These are phyloP conservation scores for Ajuga reptans DNA, from an alignment of 305 asterid species.

Conservation along the genomic window DNA sequence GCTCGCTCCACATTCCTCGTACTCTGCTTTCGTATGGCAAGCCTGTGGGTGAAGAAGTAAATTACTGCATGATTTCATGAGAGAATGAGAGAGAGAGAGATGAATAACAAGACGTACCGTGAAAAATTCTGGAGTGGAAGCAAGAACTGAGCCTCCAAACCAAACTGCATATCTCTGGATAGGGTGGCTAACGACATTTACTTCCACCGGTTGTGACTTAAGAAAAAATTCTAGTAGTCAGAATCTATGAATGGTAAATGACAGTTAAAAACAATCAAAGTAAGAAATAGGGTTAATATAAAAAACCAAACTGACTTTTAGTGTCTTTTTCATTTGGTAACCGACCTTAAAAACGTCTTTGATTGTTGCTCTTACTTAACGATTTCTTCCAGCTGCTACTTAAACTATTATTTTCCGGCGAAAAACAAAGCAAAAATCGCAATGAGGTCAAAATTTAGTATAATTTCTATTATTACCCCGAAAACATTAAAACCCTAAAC, in stretches of 20 bases:
- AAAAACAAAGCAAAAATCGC: no score
- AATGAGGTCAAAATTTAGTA: no score
- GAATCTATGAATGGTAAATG: not conserved
- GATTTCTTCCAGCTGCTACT: no score
- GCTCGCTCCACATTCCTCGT: constrained; percentile 84
- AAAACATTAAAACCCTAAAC: no score
- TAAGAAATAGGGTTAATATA: not conserved
- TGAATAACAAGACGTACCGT: constrained; percentile 37
- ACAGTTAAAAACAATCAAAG: not conserved
- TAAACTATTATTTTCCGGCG: no score
- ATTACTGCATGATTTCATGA: not conserved
- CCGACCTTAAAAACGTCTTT: no score
- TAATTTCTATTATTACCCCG: no score
- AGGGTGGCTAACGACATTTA: constrained; percentile 89
- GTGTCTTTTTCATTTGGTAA: no score
- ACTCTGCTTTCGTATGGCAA: constrained; percentile 92
- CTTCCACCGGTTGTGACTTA: constrained; percentile 89
- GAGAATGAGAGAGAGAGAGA: not conserved
- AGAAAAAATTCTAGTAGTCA: constrained; percentile 1
- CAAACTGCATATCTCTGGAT: constrained; percentile 93
- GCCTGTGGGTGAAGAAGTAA: constrained; percentile 37
- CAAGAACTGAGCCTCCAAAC: constrained; percentile 97
- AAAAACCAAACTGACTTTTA: no score
- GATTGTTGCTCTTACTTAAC: no score
- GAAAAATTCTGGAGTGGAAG: constrained; percentile 86